Evolutionary conservation across 2,329 filamentous ascomycete genomes (phyloP), one percentile per base, ranked within the genome.

Genomic region (Ascochyta pisi): DNA sequence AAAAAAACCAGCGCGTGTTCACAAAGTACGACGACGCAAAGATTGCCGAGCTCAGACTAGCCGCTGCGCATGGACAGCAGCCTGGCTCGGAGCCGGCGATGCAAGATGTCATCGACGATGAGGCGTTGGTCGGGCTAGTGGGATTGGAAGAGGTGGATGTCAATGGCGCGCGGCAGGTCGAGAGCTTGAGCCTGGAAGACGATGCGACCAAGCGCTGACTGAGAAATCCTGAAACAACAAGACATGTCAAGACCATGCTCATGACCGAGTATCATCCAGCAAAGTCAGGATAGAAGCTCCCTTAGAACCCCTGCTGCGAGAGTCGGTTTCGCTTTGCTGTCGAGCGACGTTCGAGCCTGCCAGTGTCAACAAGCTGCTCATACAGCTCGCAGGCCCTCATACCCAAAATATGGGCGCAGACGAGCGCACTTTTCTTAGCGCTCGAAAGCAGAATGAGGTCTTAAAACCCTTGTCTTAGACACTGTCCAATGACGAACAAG

Each of bases 1-100:
- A 63, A 58, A 75, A 73, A 62, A 75, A 75, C 23, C 66, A 69
- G 13, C 70, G 67, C 27, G 66, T 67, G 3, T 75, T 66, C 35
- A 67, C 58, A n/a, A 66, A 66, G 43, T 66, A 69, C 22, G 63
- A 67, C 12, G 69, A 63, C 16, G 61, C 64, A 12, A 62, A 65
- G 33, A 66, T 69, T 9, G 46, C 65, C 7, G 61, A 65, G 46
- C 54, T 75, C 12, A 68, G 64, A 10, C n/a, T 56, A 8, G 45
- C 46, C 2, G 53, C 53, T 4, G 53, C 53, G 12, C 33, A 73
- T 56, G 68, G 68, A 2, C 68, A 74, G 55, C 69, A 69, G 54
- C 66, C 66, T 16, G 66, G 65, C 8, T 51, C 44, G 45, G 71
- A 69, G 34, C 61, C 65, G 7, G 63, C 63, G 43, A 65, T 66